Percentiles rank a stretch among this genome's conserved stretches.
Conservation (phyloP, 495 filamentous ascomycete species). For the Astrothelium macrocarpum region DNA sequence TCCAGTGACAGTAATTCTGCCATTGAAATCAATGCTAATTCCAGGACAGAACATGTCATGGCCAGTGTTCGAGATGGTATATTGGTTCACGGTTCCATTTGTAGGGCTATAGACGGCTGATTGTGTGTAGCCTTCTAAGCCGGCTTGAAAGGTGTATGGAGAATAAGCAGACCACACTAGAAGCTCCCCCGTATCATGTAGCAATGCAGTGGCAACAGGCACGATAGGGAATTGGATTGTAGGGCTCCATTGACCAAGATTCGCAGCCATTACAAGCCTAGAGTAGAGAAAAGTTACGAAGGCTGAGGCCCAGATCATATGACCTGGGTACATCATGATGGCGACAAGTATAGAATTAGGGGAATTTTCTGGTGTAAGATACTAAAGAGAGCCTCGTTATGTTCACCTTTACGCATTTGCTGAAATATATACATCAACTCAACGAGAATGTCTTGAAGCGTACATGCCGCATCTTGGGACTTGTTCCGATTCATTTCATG, state of each 20-base stretch:
- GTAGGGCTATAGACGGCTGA: conserved; percentile 5
- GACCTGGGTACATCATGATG: not conserved
- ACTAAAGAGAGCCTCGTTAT: not conserved
- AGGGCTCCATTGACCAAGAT: not conserved
- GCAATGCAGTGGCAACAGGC: not conserved
- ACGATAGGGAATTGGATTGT: conserved; percentile 1
- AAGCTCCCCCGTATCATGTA: conserved; percentile 1
- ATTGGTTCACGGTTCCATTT: conserved; percentile 3
- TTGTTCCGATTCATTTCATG: not conserved
- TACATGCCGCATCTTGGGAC: not conserved
- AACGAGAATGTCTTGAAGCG: not conserved
- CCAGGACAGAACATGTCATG: conserved; percentile 60
- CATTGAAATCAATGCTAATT: conserved; percentile 41
- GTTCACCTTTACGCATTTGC: not conserved
- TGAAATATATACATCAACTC: not conserved
- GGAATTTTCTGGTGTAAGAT: not conserved
- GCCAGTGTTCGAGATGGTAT: conserved; percentile 30
- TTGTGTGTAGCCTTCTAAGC: conserved; percentile 17
- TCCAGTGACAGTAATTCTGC: conserved; percentile 46
- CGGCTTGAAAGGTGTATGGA: not conserved
- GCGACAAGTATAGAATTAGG: not conserved
- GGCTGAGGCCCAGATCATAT: not conserved
- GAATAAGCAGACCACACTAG: conserved; percentile 2
- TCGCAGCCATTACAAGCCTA: not conserved
- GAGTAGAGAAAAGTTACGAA: not conserved